phyloP scores from a whole-genome alignment of 495 filamentous ascomycete genomes.

The Chlorociboria aeruginascens region DNA sequence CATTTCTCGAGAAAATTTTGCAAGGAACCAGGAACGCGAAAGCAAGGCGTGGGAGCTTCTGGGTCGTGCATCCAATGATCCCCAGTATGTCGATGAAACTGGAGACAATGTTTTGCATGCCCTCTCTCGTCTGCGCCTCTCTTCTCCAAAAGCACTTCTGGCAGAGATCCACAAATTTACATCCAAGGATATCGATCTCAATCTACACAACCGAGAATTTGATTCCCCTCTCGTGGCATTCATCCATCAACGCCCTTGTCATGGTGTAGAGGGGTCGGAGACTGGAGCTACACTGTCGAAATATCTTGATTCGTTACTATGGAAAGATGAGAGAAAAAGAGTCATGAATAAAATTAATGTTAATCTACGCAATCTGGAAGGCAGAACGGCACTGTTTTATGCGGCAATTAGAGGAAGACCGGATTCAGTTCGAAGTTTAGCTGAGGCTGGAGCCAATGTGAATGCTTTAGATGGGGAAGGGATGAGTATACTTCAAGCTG shows the following conservation, averaged over 20 bases:
- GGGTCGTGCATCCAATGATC: not conserved
- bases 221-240: slow-evolving; percentile 7
- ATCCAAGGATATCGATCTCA: slow-evolving; percentile 8
- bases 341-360: slow-evolving; percentile 9
- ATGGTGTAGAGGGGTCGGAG: not conserved
- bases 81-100: slow-evolving; percentile 4
- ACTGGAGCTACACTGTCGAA: slow-evolving; percentile 16
- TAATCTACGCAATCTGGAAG: slow-evolving; percentile 11
- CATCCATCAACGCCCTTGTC: slow-evolving; percentile 1
- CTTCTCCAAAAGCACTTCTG: not conserved
- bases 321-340: slow-evolving; percentile 3
- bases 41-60: not conserved
- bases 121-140: slow-evolving; percentile 3
- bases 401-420: slow-evolving; percentile 11
- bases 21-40: not conserved
- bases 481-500: slow-evolving; percentile 10
- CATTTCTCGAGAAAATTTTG: not conserved
- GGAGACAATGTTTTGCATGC: slow-evolving; percentile 16
- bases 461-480: slow-evolving; percentile 8
- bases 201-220: slow-evolving; percentile 10
- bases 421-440: slow-evolving; percentile 12
- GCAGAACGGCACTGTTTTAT: slow-evolving; percentile 6
- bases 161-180: slow-evolving; percentile 4
- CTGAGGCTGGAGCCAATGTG: slow-evolving; percentile 15
- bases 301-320: slow-evolving; percentile 14